These are phyloP conservation scores for Cladosporium sp. DNA, from an alignment of 2,329 filamentous ascomycete species.

Conservation along the genomic window DNA sequence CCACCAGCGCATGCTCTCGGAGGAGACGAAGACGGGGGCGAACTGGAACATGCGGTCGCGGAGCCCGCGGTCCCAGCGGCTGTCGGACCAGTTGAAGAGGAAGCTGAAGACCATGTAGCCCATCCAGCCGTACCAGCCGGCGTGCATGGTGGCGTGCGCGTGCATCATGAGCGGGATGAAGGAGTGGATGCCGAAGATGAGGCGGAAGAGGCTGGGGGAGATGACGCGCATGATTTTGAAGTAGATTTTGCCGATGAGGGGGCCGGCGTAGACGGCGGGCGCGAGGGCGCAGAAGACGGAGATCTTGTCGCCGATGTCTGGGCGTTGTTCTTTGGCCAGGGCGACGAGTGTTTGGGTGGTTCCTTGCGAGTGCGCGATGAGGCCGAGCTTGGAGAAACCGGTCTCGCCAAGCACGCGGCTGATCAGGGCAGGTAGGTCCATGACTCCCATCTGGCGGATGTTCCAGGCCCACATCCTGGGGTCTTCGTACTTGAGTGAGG, in stretches of 20 bases:
- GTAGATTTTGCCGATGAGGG: conserved; percentile 77
- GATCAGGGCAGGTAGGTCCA: conserved; percentile 76
- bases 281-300: conserved; percentile 88
- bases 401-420: conserved; percentile 77
- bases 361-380: conserved; percentile 85
- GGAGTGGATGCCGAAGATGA: conserved; percentile 84
- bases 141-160: conserved; percentile 63
- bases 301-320: conserved; percentile 73
- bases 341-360: conserved; percentile 85
- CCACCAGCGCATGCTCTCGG: conserved; percentile 95
- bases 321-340: conserved; percentile 81
- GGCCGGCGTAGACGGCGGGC: conserved; percentile 83
- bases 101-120: conserved; percentile 88
- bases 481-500: conserved; percentile 62
- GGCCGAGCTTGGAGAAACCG: conserved; percentile 71
- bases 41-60: conserved; percentile 85
- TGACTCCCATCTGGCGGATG: conserved; percentile 85
- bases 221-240: conserved; percentile 88
- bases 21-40: conserved; percentile 80
- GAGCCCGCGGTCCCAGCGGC: conserved; percentile 74
- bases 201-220: conserved; percentile 65
- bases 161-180: conserved; percentile 93
- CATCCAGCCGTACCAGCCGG: conserved; percentile 67
- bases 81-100: conserved; percentile 81
- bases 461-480: conserved; percentile 97